These are phyloP conservation scores for Nadsonia starkeyi-henricii DNA, from an alignment of 1,139 yeast species.

Conservation along the genomic window DNA sequence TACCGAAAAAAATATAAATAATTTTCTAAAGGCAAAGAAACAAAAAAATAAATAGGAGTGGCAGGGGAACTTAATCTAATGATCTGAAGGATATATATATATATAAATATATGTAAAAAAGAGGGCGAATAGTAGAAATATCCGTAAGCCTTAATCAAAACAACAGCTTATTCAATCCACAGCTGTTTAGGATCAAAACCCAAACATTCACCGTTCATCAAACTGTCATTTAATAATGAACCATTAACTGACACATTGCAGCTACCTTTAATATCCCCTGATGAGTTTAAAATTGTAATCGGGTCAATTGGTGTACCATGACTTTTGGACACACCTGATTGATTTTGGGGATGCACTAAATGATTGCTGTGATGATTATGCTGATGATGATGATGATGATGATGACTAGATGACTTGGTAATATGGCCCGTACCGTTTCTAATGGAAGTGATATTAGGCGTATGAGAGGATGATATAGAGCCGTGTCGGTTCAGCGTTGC, in stretches of 20 bases:
- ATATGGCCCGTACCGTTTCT: not conserved
- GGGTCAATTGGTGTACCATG: not conserved
- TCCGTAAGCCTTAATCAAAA: no score
- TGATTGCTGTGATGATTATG: not conserved
- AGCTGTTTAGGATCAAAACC: not conserved
- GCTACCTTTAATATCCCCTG: not conserved
- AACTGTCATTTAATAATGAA: not conserved
- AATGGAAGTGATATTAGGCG: not conserved
- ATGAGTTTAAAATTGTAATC: not conserved
- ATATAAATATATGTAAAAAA: no score
- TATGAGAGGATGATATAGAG: not conserved
- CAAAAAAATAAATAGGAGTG: no score
- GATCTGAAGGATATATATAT: no score
- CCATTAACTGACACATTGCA: not conserved
- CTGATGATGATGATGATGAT: not conserved
- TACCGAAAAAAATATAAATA: no score
- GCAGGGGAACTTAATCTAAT: no score
- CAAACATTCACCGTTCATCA: not conserved
- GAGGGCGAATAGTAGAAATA: no score
- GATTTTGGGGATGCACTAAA: not conserved
- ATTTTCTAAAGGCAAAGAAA: no score
- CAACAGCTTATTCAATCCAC: not conserved
- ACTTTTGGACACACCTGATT: not conserved
- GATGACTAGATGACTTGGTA: not conserved
- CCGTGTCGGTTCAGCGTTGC: not conserved